Conservation (phyloP, 495 filamentous ascomycete genomes). For the Aspergillus avenaceus region DNA sequence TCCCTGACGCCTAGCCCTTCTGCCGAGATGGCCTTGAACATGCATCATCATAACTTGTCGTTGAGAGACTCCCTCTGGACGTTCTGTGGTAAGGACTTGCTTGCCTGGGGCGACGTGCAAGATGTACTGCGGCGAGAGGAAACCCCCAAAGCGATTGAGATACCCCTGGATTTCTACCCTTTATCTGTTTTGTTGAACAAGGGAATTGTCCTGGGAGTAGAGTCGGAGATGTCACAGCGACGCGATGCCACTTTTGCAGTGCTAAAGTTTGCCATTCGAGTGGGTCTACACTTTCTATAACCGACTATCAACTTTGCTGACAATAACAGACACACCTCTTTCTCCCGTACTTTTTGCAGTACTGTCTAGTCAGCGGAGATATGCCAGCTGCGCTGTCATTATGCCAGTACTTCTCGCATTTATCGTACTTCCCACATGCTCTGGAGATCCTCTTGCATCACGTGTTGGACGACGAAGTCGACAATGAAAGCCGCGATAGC, state of each 20-base stretch:
- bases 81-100: slow-evolving; percentile 78
- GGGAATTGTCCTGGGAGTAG: slow-evolving; percentile 84
- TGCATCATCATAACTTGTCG: slow-evolving; percentile 41
- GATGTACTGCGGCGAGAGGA: slow-evolving; percentile 64
- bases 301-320: slow-evolving; percentile 16
- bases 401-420: slow-evolving; percentile 74
- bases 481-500: slow-evolving; percentile 62
- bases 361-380: slow-evolving; percentile 67
- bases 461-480: slow-evolving; percentile 91
- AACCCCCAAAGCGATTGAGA: slow-evolving; percentile 39
- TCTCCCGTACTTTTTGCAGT: slow-evolving; percentile 77
- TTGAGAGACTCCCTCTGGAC: slow-evolving; percentile 90
- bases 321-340: slow-evolving; percentile 73
- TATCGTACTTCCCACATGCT: slow-evolving; percentile 88
- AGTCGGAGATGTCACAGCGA: slow-evolving; percentile 86
- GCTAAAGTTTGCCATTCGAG: slow-evolving; percentile 77
- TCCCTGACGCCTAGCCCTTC: slow-evolving; percentile 50
- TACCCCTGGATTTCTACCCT: slow-evolving; percentile 86
- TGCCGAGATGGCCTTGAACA: slow-evolving; percentile 42
- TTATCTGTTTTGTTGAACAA: slow-evolving; percentile 80
- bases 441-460: slow-evolving; percentile 91
- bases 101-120: slow-evolving; percentile 88
- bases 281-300: slow-evolving; percentile 32
- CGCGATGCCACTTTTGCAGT: slow-evolving; percentile 85
- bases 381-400: slow-evolving; percentile 69